Percentiles rank a stretch among this genome's conserved stretches.
Conservation (phyloP, 2,329 filamentous ascomycete species). For the Exophiala bonariae region DNA sequence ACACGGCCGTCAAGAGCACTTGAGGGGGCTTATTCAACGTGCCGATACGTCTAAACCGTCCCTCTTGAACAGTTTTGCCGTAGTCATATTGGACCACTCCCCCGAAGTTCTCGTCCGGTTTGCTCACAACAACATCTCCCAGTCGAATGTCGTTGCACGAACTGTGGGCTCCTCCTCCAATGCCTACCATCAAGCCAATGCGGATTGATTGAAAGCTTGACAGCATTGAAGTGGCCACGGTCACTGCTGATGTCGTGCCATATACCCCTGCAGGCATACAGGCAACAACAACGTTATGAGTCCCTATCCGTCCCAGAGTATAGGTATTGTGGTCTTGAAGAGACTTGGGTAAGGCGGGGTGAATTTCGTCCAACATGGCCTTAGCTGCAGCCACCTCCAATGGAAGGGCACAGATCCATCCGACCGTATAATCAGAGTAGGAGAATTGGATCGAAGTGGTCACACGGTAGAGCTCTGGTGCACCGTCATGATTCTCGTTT, state of each 20-base stretch:
- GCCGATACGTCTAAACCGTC: slow-evolving; percentile 24
- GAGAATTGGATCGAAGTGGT: no score
- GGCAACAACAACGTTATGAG: slow-evolving; percentile 26
- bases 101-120: slow-evolving; percentile 12
- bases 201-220: slow-evolving; percentile 25
- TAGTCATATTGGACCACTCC: slow-evolving; percentile 26
- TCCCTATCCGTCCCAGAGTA: slow-evolving; percentile 28
- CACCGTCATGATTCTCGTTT: no score
- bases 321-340: slow-evolving; percentile 30
- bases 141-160: slow-evolving; percentile 26
- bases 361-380: slow-evolving; percentile 15
- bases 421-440: slow-evolving; percentile 13
- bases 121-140: slow-evolving; percentile 30
- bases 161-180: slow-evolving; percentile 28
- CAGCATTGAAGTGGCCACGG: slow-evolving; percentile 23
- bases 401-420: slow-evolving; percentile 16
- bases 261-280: slow-evolving; percentile 26
- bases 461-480: no score
- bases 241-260: slow-evolving; percentile 25
- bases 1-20: slow-evolving; percentile 22
- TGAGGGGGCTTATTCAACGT: slow-evolving; percentile 19
- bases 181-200: slow-evolving; percentile 30
- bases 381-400: slow-evolving; percentile 8
- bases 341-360: slow-evolving; percentile 1
- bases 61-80: slow-evolving; percentile 14